These are phyloP conservation scores for Xerocomellus dryophilus DNA, from an alignment of 768 basidiomycete species.

Conservation along the genomic window DNA sequence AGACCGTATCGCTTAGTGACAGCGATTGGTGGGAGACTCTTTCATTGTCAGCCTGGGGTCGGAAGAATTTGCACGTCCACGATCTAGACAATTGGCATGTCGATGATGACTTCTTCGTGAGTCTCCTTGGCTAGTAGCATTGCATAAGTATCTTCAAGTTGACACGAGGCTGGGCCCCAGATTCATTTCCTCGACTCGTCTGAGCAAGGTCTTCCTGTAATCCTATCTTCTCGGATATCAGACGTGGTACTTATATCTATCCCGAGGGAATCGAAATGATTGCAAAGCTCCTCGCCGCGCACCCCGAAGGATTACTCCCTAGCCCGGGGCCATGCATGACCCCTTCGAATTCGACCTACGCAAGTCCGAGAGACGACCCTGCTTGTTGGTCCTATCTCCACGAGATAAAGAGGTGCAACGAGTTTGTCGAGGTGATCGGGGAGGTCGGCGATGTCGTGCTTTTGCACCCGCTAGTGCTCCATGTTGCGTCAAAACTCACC, in stretches of 20 bases:
- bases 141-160: background rate
- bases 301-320: conserved; percentile 2
- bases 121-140: background rate
- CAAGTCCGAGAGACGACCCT: background rate
- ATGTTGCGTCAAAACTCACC: conserved; percentile 59
- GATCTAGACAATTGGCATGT: conserved; percentile 4
- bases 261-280: conserved; percentile 6
- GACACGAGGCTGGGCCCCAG: background rate
- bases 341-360: conserved; percentile 6
- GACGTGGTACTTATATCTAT: background rate
- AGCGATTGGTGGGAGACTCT: conserved; percentile 2
- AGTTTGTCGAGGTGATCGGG: background rate
- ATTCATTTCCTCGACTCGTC: conserved; percentile 13
- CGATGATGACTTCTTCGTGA: conserved; percentile 7
- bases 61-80: conserved; percentile 2
- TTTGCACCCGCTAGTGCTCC: conserved; percentile 61
- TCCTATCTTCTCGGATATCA: conserved; percentile 12
- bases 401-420: background rate
- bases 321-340: background rate
- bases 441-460: conserved; percentile 8
- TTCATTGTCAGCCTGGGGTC: conserved; percentile 12
- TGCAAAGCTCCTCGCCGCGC: background rate
- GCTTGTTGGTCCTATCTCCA: conserved; percentile 4
- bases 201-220: conserved; percentile 1
- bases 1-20: background rate